Base-by-base conservation (phyloP, 202 grass and related monocot species). In the Panicum hallii region DNA sequence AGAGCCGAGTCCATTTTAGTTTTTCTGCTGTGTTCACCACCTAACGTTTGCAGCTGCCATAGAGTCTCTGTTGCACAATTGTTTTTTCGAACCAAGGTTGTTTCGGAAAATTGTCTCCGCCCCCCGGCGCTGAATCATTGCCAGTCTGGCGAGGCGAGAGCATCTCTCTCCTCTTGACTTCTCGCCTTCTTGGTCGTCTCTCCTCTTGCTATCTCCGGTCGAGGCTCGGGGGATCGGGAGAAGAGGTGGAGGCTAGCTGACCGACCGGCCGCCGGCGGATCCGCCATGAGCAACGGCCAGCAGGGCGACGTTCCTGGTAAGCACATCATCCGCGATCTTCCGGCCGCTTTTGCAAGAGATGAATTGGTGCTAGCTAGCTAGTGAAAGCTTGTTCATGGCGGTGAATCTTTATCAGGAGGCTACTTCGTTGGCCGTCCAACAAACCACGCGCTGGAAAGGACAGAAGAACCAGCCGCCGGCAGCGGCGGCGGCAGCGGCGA, bases 261-360 rank as follows among this genome's bases (percentile, higher is more conserved):
- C 46, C 43, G 38, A 45, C 56, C 67, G 84, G 22, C 23, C 26
- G 15, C 15, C 49, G 64, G 32, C 41, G 19, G 62, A 45, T 57
- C 73, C 79, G 19, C 86, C 80, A 88, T 88, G 86, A 83, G 65
- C 79, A 69, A 74, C 26, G 60, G 20, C 2, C 67, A 82, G 54
- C 42, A 75, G 32, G 50, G 64, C 54, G 49, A 44, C 47, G 66
- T 52, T 87, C 63, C 85, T 45, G 79, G 86, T 88, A 72, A 62
- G 23, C 7, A 2, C 53, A 6, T 20, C 53, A 6, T 55, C 5
- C 5, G 7, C 30, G 23, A 13, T 32, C 60, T 6, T 61, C 7
- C 57, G 4, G 11, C 36, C 36, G 36, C 36, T 61, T 13, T 32
- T 1, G 61, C 28, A 1, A 7, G 3, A 22, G 8, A 68, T 40